Percentiles rank a stretch among this genome's conserved stretches.
These are phyloP conservation scores for Neurospora sublineolata DNA, from an alignment of 495 filamentous ascomycete genomes.

Conservation along the genomic window DNA sequence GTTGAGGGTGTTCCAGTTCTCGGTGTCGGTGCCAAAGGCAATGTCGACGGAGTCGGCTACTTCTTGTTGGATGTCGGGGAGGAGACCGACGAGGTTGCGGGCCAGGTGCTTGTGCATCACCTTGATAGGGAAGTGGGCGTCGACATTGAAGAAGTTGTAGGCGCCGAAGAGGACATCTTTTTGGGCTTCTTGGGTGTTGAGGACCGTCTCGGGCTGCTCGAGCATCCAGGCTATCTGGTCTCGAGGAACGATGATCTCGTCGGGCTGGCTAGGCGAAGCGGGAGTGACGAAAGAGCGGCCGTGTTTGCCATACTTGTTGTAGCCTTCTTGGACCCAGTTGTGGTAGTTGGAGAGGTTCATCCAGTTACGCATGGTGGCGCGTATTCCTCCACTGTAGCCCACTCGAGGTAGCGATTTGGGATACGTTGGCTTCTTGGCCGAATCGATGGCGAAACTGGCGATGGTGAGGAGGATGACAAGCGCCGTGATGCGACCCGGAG, in stretches of 20 bases:
- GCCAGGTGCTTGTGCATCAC: slow-evolving; percentile 27
- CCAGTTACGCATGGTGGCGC: slow-evolving; percentile 22
- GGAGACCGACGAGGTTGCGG: slow-evolving; percentile 19
- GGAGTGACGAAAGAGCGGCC: slow-evolving; percentile 22
- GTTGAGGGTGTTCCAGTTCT: slow-evolving; percentile 22
- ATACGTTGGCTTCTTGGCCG: slow-evolving; percentile 21
- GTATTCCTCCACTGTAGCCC: slow-evolving; percentile 16
- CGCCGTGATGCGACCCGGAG: slow-evolving; percentile 10
- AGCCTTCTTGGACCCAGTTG: slow-evolving; percentile 23
- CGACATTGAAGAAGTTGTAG: slow-evolving; percentile 22
- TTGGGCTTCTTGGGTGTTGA: slow-evolving; percentile 22
- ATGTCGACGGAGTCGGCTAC: slow-evolving; percentile 18
- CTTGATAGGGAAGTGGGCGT: slow-evolving; percentile 20
- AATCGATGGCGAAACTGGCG: slow-evolving; percentile 22
- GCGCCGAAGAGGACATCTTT: slow-evolving; percentile 17
- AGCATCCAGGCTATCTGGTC: slow-evolving; percentile 26
- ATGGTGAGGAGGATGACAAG: slow-evolving; percentile 16
- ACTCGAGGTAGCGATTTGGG: slow-evolving; percentile 21
- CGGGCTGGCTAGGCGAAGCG: slow-evolving; percentile 17
- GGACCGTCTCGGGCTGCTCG: slow-evolving; percentile 23
- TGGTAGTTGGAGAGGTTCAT: slow-evolving; percentile 16
- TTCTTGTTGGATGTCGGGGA: slow-evolving; percentile 24
- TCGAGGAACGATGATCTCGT: slow-evolving; percentile 25
- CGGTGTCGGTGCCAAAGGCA: slow-evolving; percentile 19
- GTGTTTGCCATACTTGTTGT: slow-evolving; percentile 26